Conservation (phyloP, 2,329 filamentous ascomycete species). For the Chaetomiaceae sp. region DNA sequence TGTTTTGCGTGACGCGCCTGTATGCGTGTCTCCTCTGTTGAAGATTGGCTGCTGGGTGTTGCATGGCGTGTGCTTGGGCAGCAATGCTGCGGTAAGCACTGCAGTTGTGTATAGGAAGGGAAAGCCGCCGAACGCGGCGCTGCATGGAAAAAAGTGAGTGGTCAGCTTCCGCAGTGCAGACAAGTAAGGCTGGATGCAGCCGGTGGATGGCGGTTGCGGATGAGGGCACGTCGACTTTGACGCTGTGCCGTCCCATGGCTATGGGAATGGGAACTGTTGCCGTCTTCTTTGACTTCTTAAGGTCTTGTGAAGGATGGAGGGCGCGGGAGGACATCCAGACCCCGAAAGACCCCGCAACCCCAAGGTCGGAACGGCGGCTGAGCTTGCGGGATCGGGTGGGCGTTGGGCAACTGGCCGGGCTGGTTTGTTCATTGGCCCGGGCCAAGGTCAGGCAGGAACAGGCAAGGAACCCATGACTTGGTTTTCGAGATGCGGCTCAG, state of each 20-base stretch:
- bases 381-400: background rate
- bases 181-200: background rate
- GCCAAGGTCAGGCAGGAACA: background rate
- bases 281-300: too few species aligned
- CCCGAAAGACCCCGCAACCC: too few species aligned
- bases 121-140: background rate
- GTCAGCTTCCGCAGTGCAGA: background rate
- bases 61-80: slow-evolving; percentile 5
- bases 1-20: slow-evolving; percentile 7
- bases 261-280: background rate
- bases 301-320: too few species aligned
- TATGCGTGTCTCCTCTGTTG: background rate
- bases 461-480: slow-evolving; percentile 1
- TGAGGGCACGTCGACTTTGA: background rate
- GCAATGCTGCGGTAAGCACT: slow-evolving; percentile 1
- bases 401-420: background rate
- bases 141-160: background rate
- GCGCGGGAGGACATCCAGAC: too few species aligned
- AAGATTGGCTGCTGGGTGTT: background rate
- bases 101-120: too few species aligned
- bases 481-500: slow-evolving; percentile 1
- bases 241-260: background rate
- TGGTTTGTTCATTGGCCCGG: background rate
- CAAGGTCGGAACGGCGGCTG: background rate
- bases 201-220: background rate